Evolutionary conservation across 2,329 filamentous ascomycete species (phyloP), one percentile per base, ranked within the genome.

Genomic region (Myrmaecium sp.): DNA sequence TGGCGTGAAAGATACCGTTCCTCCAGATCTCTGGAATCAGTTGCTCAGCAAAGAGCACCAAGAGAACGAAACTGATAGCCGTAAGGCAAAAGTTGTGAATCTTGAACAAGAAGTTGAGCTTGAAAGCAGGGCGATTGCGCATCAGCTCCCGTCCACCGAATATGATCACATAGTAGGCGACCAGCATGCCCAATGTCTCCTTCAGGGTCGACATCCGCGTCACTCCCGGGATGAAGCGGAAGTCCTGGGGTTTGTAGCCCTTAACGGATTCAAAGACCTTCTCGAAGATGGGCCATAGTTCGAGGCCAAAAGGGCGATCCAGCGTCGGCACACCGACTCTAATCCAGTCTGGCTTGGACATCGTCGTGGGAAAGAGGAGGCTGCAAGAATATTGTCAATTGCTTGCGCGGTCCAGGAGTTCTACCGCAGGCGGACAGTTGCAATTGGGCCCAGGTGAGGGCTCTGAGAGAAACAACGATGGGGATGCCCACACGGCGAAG

Each of bases 41-140:
- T 61, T 95, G 80, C 64, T 95, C 89, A 41, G 83, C 59, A 54
- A 91, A 95, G 41, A 98, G 72, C 30, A 64, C 74, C 46, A 98
- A 57, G 27, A 98, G 68, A 27, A 71, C 63, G 33, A 60, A 77
- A 52, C 81, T 92, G 61, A 94, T 81, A 39, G 69, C 60, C 25
- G 86, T 95, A 48, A 98, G 64, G 61, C 84, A 74, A 46, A 95
- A 76, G 67, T 98, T 98, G 71, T 98, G 86, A 49, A 94, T 68
- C 60, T 93, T 79, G 66, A 95, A 95, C 32, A 89, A 62, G 10
- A 67, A 62, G 63, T 81, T 89, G 47, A 95, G 69, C 66, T 91
- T 80, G 61, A 89, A 76, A 13, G 86, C 66, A 49, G 75, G 66
- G 36, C 81, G 71, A 46, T 78, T 75, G 58, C 81, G 80, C 89